Conservation (phyloP, 805 yeast species). For the Candida multigemmis region DNA sequence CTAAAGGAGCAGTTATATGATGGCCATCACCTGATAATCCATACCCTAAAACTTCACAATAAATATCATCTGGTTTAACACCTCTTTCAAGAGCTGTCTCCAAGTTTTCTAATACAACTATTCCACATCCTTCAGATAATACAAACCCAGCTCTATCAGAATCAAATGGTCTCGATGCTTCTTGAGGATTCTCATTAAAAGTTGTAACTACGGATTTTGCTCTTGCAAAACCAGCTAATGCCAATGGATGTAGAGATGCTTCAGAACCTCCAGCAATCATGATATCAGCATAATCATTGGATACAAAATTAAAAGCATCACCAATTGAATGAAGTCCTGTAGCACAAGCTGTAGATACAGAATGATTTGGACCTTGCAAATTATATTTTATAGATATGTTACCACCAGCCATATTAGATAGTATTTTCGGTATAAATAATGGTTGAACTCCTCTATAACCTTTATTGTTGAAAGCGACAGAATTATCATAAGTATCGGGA, state of each 20-base stretch:
- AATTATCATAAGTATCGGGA: constrained; percentile 58
- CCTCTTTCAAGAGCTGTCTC: constrained; percentile 67
- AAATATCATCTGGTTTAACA: constrained; percentile 41
- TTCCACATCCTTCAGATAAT: constrained; percentile 87
- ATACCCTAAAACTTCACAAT: constrained; percentile 79
- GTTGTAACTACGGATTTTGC: constrained; percentile 70
- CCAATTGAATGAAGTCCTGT: constrained; percentile 93
- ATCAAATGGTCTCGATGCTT: constrained; percentile 87
- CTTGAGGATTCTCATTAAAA: constrained; percentile 50
- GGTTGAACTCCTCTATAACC: constrained; percentile 72
- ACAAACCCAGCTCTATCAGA: constrained; percentile 75
- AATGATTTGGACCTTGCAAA: constrained; percentile 76
- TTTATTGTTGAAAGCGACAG: constrained; percentile 36
- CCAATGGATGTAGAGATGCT: constrained; percentile 74
- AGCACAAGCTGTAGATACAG: constrained; percentile 93
- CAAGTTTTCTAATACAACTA: constrained; percentile 65
- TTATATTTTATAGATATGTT: constrained; percentile 73
- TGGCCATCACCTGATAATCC: constrained; percentile 89
- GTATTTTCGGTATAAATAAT: constrained; percentile 70
- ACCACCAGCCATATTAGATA: constrained; percentile 93
- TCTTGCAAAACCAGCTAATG: constrained; percentile 85
- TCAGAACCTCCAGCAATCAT: constrained; percentile 96
- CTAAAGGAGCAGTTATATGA: constrained; percentile 88
- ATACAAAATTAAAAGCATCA: constrained; percentile 78
- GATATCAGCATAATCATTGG: constrained; percentile 71